Evolutionary conservation across 306 rosid species (phyloP).

Genomic region (Casuarina glauca): DNA sequence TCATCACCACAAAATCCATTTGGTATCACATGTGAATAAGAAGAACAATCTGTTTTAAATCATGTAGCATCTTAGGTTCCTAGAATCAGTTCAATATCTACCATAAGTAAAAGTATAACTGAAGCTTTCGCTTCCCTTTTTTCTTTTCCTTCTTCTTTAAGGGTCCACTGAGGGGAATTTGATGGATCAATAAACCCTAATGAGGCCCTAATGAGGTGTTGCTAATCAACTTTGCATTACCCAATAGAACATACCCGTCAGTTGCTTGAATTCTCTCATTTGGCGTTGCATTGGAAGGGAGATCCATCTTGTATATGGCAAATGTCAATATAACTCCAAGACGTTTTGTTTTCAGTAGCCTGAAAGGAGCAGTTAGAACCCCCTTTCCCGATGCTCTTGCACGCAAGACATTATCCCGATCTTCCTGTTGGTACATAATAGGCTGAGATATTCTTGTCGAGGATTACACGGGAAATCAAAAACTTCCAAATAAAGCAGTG

Average conservation of each 20-base stretch:
- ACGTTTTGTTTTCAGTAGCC: slow-evolving; percentile 80
- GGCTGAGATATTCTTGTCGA: background rate
- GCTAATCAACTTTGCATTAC: background rate
- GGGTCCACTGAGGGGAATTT: background rate
- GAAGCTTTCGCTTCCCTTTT: background rate
- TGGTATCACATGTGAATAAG: background rate
- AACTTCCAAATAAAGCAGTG: background rate
- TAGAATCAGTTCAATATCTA: background rate
- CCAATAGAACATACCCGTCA: slow-evolving; percentile 63
- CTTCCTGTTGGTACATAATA: slow-evolving; percentile 66
- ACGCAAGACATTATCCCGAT: slow-evolving; percentile 74
- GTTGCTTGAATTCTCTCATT: slow-evolving; percentile 87
- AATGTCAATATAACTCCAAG: slow-evolving; percentile 93
- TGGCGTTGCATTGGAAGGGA: slow-evolving; percentile 87
- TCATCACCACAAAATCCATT: background rate
- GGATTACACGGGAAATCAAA: slow-evolving; percentile 19
- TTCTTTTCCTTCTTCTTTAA: background rate
- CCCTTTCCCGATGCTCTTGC: slow-evolving; percentile 97
- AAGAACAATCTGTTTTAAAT: background rate
- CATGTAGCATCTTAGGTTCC: background rate
- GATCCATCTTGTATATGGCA: slow-evolving; percentile 90
- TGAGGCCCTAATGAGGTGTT: background rate
- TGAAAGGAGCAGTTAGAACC: slow-evolving; percentile 92
- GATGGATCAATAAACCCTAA: background rate
- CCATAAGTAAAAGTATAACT: background rate